Percentiles rank a stretch among this genome's conserved stretches.
Evolutionary conservation across 352 stramenopile species (phyloP).

Genomic region (Phytophthora cryptogea): DNA sequence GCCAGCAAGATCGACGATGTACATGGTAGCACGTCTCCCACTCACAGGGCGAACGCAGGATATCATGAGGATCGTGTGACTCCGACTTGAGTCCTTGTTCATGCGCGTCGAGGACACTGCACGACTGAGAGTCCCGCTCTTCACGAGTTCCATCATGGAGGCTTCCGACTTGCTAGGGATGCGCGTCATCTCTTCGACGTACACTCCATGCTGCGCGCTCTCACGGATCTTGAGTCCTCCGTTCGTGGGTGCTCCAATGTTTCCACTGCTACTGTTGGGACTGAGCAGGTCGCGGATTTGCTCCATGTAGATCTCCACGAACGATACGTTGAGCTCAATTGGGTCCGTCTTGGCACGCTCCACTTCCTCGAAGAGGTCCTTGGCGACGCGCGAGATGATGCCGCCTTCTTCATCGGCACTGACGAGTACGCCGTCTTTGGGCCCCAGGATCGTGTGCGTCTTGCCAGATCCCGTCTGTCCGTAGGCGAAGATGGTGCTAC

Average conservation of each 20-base stretch:
- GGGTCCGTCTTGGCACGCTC: conserved; percentile 28
- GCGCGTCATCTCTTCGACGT: conserved; percentile 75
- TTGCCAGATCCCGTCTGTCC: conserved; percentile 92
- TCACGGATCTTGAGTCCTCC: conserved; percentile 78
- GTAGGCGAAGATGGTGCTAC: conserved; percentile 88
- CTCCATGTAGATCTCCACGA: conserved; percentile 92
- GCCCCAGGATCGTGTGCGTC: conserved; percentile 85
- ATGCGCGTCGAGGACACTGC: conserved; percentile 83
- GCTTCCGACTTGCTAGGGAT: conserved; percentile 40
- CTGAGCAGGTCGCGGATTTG: conserved; percentile 76
- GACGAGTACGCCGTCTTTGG: conserved; percentile 61
- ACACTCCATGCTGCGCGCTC: conserved; percentile 66
- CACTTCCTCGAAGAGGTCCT: conserved; percentile 53
- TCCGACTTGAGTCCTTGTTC: conserved; percentile 91
- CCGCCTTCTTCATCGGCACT: conserved; percentile 62
- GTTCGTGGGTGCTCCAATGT: conserved; percentile 17
- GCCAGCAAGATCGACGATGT: conserved; percentile 84
- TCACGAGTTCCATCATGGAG: conserved; percentile 68
- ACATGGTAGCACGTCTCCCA: conserved; percentile 66
- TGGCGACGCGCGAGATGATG: conserved; percentile 66
- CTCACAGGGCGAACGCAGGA: conserved; percentile 41
- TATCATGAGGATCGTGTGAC: conserved; percentile 76
- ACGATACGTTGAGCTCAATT: conserved; percentile 68
- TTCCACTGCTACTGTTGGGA: conserved; percentile 21
- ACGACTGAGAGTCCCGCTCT: conserved; percentile 62